phyloP scores from a whole-genome alignment of 495 filamentous ascomycete genomes.

The Peziza echinospora region DNA sequence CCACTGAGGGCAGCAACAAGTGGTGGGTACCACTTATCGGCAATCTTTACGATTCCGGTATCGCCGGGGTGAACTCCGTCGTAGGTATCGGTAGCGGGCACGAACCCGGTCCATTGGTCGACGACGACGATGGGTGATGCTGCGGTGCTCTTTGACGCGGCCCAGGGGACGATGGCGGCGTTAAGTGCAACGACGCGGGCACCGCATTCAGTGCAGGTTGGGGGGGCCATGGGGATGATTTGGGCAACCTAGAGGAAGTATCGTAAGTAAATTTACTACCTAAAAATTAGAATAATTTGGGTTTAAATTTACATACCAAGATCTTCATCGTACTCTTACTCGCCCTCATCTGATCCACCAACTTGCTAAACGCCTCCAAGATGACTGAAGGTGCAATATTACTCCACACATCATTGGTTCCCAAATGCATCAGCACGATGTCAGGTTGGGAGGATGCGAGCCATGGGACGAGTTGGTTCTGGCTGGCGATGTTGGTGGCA shows the following conservation, averaged over 20 bases:
- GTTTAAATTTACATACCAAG: slow-evolving; percentile 16
- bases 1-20: slow-evolving; percentile 7
- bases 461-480: slow-evolving; percentile 24
- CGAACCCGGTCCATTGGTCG: slow-evolving; percentile 26
- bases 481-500: slow-evolving; percentile 23
- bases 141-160: slow-evolving; percentile 17
- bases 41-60: slow-evolving; percentile 23
- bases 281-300: neutral
- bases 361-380: slow-evolving; percentile 20
- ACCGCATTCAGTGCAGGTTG: slow-evolving; percentile 18
- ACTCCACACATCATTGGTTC: slow-evolving; percentile 29
- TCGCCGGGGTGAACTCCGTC: slow-evolving; percentile 29
- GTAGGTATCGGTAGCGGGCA: slow-evolving; percentile 16
- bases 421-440: slow-evolving; percentile 28
- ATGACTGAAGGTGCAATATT: slow-evolving; percentile 20
- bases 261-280: no score
- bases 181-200: slow-evolving; percentile 21
- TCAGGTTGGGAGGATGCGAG: slow-evolving; percentile 22
- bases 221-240: slow-evolving; percentile 26
- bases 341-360: slow-evolving; percentile 24
- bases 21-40: slow-evolving; percentile 22
- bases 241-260: slow-evolving; percentile 23
- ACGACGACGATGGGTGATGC: slow-evolving; percentile 25
- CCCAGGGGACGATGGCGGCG: slow-evolving; percentile 24
- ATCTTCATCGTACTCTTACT: slow-evolving; percentile 24